Evolutionary conservation across 192 early-diverging fungal genomes (phyloP), one percentile per base, ranked within the genome.

Genomic region (Backusella australiensis): DNA sequence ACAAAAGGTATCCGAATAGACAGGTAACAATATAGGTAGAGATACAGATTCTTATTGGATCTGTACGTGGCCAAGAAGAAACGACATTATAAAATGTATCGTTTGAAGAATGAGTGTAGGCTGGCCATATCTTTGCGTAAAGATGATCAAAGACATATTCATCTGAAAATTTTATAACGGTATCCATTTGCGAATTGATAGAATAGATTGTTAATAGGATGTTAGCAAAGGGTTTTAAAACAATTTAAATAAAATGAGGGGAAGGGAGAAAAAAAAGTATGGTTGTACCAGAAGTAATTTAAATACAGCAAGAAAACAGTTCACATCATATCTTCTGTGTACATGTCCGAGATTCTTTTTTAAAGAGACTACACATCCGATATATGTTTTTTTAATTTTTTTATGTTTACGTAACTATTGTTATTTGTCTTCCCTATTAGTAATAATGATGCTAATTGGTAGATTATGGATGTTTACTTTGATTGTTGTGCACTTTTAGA

Each of bases 1-100:
- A 99, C 75, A 93, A 89, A 59, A 94, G 78, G 34, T 93, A 72
- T 72, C 90, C 91, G 34, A 97, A 85, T 32, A 93, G 91, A 23
- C 92, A 39, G 59, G 82, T 85, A 81, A 95, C 93, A 46, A 96
- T 94, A 23, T 90, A 63, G 14, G 92, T 71, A 29, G 56, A 63
- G 0, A 63, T 23, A 29, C 23, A 63, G 12, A 63, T 63, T 63
- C 56, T 63, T 14, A 63, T 29, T 14, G 56, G 56, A 76, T 90
- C 89, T 69, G 91, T 88, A 26, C 89, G 89, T 15, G 86, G 75
- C 35, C 87, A 72, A 1, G 81, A 75, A 39, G 83, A 80, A 34
- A 84, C 80, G 9, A 80, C 34, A n/a, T 82, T 68, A 2, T 82
- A 53, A 15, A 69, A 44, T 32, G 84, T 77, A 71, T 77, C 80